Percentiles rank a stretch among this genome's conserved stretches.
phyloP scores from a whole-genome alignment of 768 basidiomycete genomes.

The Suillus fuscotomentosus region DNA sequence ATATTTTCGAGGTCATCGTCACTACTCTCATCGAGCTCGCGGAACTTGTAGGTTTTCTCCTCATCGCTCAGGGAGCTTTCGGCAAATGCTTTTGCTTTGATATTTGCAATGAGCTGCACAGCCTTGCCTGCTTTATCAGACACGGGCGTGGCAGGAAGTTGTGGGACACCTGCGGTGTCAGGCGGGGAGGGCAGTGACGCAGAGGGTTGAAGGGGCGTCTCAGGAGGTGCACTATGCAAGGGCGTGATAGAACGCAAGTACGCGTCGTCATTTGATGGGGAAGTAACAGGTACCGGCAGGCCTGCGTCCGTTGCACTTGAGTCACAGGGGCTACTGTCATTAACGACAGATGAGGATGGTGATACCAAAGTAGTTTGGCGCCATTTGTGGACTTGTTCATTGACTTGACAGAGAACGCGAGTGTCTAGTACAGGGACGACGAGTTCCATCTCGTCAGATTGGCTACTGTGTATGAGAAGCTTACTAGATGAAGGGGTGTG shows the following conservation, averaged over 20 bases:
- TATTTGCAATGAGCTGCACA: constrained; percentile 57
- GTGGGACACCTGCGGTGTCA: constrained; percentile 18
- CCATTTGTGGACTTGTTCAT: constrained; percentile 45
- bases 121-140: constrained; percentile 43
- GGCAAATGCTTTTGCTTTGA: constrained; percentile 62
- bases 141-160: constrained; percentile 31
- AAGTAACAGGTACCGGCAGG: background rate
- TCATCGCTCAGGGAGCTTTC: constrained; percentile 46
- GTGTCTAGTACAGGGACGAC: constrained; percentile 25
- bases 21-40: constrained; percentile 50
- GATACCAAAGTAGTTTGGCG: constrained; percentile 29
- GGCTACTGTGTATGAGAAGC: constrained; percentile 58
- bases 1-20: constrained; percentile 40
- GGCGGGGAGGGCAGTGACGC: constrained; percentile 21
- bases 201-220: constrained; percentile 14
- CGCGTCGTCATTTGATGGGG: constrained; percentile 10
- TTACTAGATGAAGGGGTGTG: constrained; percentile 15
- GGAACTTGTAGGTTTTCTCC: constrained; percentile 30
- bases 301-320: background rate
- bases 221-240: constrained; percentile 11
- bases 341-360: constrained; percentile 12
- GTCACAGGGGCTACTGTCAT: constrained; percentile 5
- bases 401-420: constrained; percentile 29
- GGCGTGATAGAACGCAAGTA: constrained; percentile 7
- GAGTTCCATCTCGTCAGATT: constrained; percentile 65